phyloP scores from a whole-genome alignment of 192 early-diverging fungal genomes.

The Coemansia sp. region DNA sequence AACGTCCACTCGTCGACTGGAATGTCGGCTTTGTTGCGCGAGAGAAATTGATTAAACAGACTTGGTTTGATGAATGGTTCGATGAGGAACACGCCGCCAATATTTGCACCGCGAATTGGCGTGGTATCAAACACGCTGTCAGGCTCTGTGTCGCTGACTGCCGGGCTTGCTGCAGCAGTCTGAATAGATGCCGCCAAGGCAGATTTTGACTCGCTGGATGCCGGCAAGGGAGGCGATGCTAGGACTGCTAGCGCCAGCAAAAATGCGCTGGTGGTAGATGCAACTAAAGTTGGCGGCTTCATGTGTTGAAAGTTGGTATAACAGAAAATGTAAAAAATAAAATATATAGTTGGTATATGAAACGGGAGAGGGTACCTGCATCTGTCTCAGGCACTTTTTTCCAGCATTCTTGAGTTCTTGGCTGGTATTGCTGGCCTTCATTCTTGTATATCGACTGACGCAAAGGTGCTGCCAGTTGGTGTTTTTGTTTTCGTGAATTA shows the following conservation, averaged over 20 bases:
- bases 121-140: constrained; percentile 13
- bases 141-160: not conserved
- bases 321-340: not conserved
- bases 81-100: constrained; percentile 63
- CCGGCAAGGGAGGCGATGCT: not conserved
- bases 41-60: constrained; percentile 52
- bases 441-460: not conserved
- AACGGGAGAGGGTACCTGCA: not conserved
- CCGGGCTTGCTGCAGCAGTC: not conserved
- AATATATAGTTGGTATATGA: too few species aligned
- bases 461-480: not conserved
- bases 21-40: constrained; percentile 21
- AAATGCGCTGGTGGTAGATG: not conserved
- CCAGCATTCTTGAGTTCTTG: not conserved
- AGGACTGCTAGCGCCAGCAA: not conserved
- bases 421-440: not conserved
- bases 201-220: not conserved
- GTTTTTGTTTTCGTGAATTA: not conserved
- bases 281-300: not conserved
- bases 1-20: constrained; percentile 64
- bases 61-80: constrained; percentile 62
- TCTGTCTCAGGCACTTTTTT: not conserved
- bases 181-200: not conserved
- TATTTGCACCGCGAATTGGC: constrained; percentile 59
- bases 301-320: constrained; percentile 5